Conservation (phyloP, 768 basidiomycete genomes). For the Clathrus columnatus region DNA sequence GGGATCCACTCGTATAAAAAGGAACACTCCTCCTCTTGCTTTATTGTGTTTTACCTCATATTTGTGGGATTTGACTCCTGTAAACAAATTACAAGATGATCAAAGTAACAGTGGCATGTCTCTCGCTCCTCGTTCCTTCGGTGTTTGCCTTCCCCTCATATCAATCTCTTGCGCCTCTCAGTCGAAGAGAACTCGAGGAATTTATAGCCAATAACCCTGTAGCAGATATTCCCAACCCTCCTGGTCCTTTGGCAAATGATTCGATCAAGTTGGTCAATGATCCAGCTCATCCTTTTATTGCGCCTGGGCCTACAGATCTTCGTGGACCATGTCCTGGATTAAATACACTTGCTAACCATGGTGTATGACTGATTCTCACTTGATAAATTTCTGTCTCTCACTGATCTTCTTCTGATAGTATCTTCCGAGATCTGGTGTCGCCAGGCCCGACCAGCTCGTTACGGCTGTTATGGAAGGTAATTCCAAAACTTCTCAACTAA, state of each 20-base stretch:
- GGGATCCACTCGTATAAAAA: too few species aligned
- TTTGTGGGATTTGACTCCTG: too few species aligned
- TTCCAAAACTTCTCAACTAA: neutral
- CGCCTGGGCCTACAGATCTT: neutral
- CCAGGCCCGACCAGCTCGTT: conserved; percentile 8
- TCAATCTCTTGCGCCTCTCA: conserved; percentile 1
- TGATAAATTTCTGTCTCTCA: neutral
- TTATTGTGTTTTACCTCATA: too few species aligned
- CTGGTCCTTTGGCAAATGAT: neutral
- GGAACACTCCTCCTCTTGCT: too few species aligned
- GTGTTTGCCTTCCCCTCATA: neutral
- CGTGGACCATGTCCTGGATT: conserved; percentile 10
- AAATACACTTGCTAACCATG: conserved; percentile 9
- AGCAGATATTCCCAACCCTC: neutral
- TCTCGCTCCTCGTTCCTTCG: neutral
- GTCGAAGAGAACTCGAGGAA: conserved; percentile 1
- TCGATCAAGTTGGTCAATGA: conserved; percentile 7
- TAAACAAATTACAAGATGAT: too few species aligned
- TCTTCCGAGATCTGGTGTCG: conserved; percentile 6
- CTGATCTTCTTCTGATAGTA: neutral
- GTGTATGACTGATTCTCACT: neutral
- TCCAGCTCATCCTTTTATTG: conserved; percentile 1
- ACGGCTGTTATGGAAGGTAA: conserved; percentile 8
- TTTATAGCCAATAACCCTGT: neutral
- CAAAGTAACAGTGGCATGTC: too few species aligned